A percentile compares a stretch with the other conserved stretches of the same genome.
These are phyloP conservation scores for Malus asiatica DNA, from an alignment of 306 rosid species.

Conservation along the genomic window DNA sequence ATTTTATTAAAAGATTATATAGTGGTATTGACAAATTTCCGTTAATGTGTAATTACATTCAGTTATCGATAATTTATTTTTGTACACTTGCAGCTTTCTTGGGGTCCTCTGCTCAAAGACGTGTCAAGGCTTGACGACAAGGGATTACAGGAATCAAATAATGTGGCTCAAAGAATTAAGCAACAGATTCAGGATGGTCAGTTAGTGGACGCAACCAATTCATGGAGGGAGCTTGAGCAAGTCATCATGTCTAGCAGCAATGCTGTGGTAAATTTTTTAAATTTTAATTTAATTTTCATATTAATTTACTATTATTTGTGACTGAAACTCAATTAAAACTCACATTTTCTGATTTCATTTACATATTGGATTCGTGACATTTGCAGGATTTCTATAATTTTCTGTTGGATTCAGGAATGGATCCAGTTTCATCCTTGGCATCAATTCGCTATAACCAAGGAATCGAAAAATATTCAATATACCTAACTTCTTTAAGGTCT, in stretches of 20 bases:
- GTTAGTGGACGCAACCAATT: conserved; percentile 45
- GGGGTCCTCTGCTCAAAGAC: conserved; percentile 96
- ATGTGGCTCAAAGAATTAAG: conserved; percentile 58
- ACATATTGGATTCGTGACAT: not conserved
- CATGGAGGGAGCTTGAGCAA: conserved; percentile 57
- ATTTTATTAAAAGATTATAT: too few relatives aligned
- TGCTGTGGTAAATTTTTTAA: conserved; percentile 41
- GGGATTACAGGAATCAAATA: conserved; percentile 54
- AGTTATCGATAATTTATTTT: not conserved
- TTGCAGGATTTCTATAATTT: conserved; percentile 76
- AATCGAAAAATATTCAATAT: conserved; percentile 39
- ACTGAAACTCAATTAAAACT: not conserved
- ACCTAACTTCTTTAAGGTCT: conserved; percentile 37
- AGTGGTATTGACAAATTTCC: not conserved
- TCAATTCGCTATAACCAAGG: conserved; percentile 21
- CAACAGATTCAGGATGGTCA: conserved; percentile 48
- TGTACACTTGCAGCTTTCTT: conserved; percentile 46
- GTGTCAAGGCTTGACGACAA: conserved; percentile 62
- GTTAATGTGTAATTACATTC: not conserved
- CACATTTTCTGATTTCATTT: not conserved
- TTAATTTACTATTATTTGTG: not conserved
- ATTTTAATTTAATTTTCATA: not conserved
- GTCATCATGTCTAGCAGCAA: conserved; percentile 35
- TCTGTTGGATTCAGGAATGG: conserved; percentile 40
- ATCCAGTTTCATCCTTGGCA: conserved; percentile 26